These are phyloP conservation scores for Fragaria ananassa DNA, from an alignment of 306 rosid genomes.

Conservation along the genomic window DNA sequence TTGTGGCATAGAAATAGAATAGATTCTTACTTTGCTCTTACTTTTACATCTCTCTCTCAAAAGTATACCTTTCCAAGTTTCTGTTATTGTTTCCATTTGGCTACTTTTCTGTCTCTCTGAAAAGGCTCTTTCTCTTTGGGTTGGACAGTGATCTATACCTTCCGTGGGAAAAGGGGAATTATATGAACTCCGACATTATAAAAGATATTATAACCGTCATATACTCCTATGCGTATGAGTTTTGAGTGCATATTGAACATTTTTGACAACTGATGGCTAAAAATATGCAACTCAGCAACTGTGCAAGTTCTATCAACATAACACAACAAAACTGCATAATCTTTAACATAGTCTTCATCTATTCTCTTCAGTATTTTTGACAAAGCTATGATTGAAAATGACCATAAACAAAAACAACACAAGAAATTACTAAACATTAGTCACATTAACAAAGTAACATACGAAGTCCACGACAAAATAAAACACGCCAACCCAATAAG, in stretches of 20 bases:
- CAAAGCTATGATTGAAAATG: neutral
- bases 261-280: neutral
- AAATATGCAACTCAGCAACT: neutral
- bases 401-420: neutral
- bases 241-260: neutral
- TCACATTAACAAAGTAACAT: conserved; percentile 19
- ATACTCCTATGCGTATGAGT: neutral
- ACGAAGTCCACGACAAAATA: conserved; percentile 2
- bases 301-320: neutral
- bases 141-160: conserved; percentile 31
- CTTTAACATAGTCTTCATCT: neutral
- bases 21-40: conserved; percentile 64
- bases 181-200: neutral
- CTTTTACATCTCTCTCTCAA: conserved; percentile 41
- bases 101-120: neutral
- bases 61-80: conserved; percentile 44
- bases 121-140: conserved; percentile 7
- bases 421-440: neutral
- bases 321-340: neutral
- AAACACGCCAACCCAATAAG: conserved; percentile 8
- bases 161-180: conserved; percentile 26
- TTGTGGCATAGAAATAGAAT: conserved; percentile 33
- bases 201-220: neutral
- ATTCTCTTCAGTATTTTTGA: neutral
- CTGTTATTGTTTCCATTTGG: conserved; percentile 15